phyloP scores from a whole-genome alignment of 768 basidiomycete species.

The Infundibulicybe gibba region DNA sequence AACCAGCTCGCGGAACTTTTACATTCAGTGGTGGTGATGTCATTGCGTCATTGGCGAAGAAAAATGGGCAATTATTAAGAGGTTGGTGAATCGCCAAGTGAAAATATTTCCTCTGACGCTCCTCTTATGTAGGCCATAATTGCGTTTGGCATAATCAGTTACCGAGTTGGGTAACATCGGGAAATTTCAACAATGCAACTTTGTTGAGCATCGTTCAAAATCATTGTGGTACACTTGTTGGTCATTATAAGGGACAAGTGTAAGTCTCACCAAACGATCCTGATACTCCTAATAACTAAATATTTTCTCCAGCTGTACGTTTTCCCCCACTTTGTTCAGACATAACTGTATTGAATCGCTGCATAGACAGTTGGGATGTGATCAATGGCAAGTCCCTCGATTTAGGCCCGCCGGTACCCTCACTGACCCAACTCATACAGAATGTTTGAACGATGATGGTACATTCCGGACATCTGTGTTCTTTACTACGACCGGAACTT shows the following conservation, averaged over 20 bases:
- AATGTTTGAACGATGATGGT: slow-evolving; percentile 61
- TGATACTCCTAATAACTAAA: background rate
- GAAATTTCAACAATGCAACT: slow-evolving; percentile 36
- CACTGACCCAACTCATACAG: slow-evolving; percentile 11
- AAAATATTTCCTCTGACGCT: too few species aligned
- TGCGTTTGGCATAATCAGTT: slow-evolving; percentile 53
- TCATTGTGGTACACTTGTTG: slow-evolving; percentile 47
- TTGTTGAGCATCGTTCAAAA: slow-evolving; percentile 41
- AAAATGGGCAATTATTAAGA: slow-evolving; percentile 43
- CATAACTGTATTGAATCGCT: background rate
- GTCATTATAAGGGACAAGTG: slow-evolving; percentile 51
- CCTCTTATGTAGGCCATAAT: slow-evolving; percentile 32
- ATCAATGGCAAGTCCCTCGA: slow-evolving; percentile 27
- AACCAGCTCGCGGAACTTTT: slow-evolving; percentile 43
- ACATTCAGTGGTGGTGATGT: slow-evolving; percentile 41
- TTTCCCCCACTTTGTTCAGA: slow-evolving; percentile 9
- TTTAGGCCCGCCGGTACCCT: background rate
- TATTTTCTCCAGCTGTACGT: slow-evolving; percentile 23
- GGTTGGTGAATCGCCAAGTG: slow-evolving; percentile 15
- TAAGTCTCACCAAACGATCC: slow-evolving; percentile 14
- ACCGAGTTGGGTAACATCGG: slow-evolving; percentile 44
- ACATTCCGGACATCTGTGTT: slow-evolving; percentile 51
- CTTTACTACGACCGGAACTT: slow-evolving; percentile 43
- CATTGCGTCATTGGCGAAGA: slow-evolving; percentile 38
- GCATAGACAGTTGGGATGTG: slow-evolving; percentile 36